These are phyloP conservation scores for Aspergillus bombycis DNA, from an alignment of 2,329 filamentous ascomycete genomes.

Conservation along the genomic window DNA sequence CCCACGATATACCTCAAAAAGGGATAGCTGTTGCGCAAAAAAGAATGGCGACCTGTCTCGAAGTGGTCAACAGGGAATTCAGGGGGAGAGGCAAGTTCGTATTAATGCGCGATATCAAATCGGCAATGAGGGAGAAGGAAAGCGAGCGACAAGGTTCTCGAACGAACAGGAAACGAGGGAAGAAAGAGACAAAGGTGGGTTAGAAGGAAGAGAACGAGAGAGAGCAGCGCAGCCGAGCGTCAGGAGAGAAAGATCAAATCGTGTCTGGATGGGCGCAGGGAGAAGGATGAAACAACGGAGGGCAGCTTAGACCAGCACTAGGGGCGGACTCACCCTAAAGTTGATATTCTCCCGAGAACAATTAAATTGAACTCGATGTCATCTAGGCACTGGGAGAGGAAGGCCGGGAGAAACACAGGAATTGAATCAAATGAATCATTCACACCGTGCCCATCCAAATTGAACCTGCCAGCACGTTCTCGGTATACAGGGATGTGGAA, in stretches of 20 bases:
- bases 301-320: conserved; percentile 12
- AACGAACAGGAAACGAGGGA: conserved; percentile 5
- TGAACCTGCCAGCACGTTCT: conserved; percentile 13
- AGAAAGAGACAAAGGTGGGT: not conserved
- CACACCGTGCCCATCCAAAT: not conserved
- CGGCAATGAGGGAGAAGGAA: conserved; percentile 15
- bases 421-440: not conserved
- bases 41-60: conserved; percentile 21
- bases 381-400: not conserved
- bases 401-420: not conserved
- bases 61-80: conserved; percentile 18
- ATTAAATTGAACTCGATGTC: not conserved
- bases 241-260: conserved; percentile 6
- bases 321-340: conserved; percentile 6
- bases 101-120: conserved; percentile 29
- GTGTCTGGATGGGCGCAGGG: conserved; percentile 11
- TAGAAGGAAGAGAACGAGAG: conserved; percentile 6
- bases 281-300: conserved; percentile 25
- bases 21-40: conserved; percentile 5
- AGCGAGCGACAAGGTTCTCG: conserved; percentile 13
- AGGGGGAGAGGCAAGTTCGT: conserved; percentile 18
- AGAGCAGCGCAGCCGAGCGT: conserved; percentile 10
- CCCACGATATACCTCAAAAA: conserved; percentile 12
- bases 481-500: not conserved
- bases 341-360: conserved; percentile 1